Evolutionary conservation across 2,329 filamentous ascomycete species (phyloP).

Genomic region (Xylariales sp.): DNA sequence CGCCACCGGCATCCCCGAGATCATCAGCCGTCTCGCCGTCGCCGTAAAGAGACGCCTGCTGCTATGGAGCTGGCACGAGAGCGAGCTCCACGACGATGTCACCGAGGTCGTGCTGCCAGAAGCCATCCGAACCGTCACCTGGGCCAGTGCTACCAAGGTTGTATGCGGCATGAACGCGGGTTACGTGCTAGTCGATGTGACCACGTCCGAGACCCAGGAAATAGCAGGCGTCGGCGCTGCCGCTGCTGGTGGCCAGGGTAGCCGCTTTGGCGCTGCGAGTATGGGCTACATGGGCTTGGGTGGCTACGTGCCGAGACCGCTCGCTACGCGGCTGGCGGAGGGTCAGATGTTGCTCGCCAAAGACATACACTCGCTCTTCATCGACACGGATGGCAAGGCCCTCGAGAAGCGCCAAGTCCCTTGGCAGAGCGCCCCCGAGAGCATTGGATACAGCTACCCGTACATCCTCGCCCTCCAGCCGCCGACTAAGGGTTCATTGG

Average conservation of each 20-base stretch:
- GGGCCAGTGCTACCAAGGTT: constrained; percentile 87
- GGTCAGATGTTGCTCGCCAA: constrained; percentile 94
- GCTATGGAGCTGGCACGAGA: constrained; percentile 96
- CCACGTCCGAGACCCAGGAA: constrained; percentile 78
- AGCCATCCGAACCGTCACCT: constrained; percentile 87
- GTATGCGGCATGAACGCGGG: constrained; percentile 92
- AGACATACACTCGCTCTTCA: constrained; percentile 94
- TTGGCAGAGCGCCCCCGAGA: constrained; percentile 88
- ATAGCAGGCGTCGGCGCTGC: constrained; percentile 81
- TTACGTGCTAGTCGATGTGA: constrained; percentile 88
- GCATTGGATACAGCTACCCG: constrained; percentile 95
- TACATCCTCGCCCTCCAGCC: constrained; percentile 90
- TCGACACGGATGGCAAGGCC: constrained; percentile 83
- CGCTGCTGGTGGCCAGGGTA: constrained; percentile 69
- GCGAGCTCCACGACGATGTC: constrained; percentile 81
- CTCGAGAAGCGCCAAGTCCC: constrained; percentile 89
- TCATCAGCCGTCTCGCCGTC: constrained; percentile 91
- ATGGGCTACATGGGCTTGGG: constrained; percentile 98
- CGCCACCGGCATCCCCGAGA: constrained; percentile 87
- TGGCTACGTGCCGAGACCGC: constrained; percentile 88
- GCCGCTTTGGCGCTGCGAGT: constrained; percentile 84
- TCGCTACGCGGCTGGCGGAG: constrained; percentile 84
- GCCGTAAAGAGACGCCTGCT: constrained; percentile 91
- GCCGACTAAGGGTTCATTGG: constrained; percentile 83
- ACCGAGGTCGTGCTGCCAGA: constrained; percentile 83